Percentiles rank a stretch among this genome's conserved stretches.
These are phyloP conservation scores for Ceratocystiopsis sp. DNA, from an alignment of 2,329 filamentous ascomycete species.

Conservation along the genomic window DNA sequence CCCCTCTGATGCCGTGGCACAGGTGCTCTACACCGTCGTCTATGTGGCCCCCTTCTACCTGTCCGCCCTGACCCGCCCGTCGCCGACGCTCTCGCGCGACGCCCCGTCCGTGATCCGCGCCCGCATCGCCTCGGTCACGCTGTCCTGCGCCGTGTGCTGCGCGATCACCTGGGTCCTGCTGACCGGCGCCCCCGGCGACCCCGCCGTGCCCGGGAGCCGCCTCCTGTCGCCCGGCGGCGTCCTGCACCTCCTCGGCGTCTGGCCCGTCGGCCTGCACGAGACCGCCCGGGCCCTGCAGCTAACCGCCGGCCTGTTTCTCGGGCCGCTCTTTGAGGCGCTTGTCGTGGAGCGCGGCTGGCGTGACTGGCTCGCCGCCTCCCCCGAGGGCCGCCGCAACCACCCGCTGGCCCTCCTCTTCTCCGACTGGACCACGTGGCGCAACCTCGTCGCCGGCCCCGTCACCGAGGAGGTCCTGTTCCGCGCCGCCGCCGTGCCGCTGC, in stretches of 20 bases:
- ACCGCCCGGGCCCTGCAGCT: conserved; percentile 47
- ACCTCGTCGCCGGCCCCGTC: conserved; percentile 69
- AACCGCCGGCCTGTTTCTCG: conserved; percentile 64
- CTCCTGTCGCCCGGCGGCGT: conserved; percentile 21
- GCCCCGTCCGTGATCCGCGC: conserved; percentile 78
- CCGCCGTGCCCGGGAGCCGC: conserved; percentile 4
- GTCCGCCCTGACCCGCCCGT: conserved; percentile 62
- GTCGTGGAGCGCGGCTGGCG: conserved; percentile 56
- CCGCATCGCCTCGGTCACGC: conserved; percentile 61
- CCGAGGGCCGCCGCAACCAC: conserved; percentile 20
- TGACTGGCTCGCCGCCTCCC: conserved; percentile 32
- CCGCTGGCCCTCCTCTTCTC: conserved; percentile 42
- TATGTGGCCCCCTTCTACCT: conserved; percentile 90
- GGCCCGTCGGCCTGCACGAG: conserved; percentile 54
- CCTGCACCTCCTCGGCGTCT: conserved; percentile 60
- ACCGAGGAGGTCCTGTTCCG: conserved; percentile 94
- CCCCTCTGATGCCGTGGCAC: not conserved
- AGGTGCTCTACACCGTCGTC: conserved; percentile 68
- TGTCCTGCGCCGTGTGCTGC: conserved; percentile 56
- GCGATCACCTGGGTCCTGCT: conserved; percentile 51
- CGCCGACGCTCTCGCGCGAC: conserved; percentile 64
- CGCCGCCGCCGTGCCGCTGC: conserved; percentile 66
- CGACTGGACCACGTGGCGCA: conserved; percentile 73
- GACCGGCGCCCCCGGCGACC: conserved; percentile 29
- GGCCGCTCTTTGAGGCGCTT: conserved; percentile 66